Evolutionary conservation across 345 rosid genomes (phyloP), one percentile per base, ranked within the genome.

Genomic region (Nasturtium officinale): DNA sequence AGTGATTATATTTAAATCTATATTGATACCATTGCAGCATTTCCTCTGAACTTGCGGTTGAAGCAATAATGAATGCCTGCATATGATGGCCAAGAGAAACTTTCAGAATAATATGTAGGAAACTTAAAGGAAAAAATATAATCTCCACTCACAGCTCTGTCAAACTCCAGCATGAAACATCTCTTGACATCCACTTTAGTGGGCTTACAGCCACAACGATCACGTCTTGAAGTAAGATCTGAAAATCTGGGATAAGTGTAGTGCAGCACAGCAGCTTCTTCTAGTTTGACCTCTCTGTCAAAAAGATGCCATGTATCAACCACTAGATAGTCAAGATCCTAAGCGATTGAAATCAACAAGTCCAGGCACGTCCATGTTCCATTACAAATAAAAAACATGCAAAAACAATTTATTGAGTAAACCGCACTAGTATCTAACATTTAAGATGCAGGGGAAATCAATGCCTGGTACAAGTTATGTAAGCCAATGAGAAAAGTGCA

Each of bases 161-260:
- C 98, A 69, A 91, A 90, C 73, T 95, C 97, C 87, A 95, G 69
- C 96, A 95, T 92, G 84, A 90, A 95, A 82, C 99, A 95, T 80
- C 99, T 87, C 80, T 86, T 95, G 52, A 95, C 90, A 84, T 89
- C 99, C 42, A 85, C 96, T 75, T 85, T 90, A 43, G 97, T 95
- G 63, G 97, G 99, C 77, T 95, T 95, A 89, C 99, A 95, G 77
- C 97, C 96, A 86, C 99, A 95, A 12, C 96, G 97, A 83, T 90
- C 89, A 73, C 89, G 92, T 77, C 99, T 89, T 78, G 99, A 90
- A 62, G 97, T 95, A 80, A 95, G 84, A 83, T 95, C 98, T 52
- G 99, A 95, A 82, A 85, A 90, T 61, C 83, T 90, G 17, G 97
- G 71, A 73, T 95, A 95, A 40, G 99, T 89, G 71, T 89, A 95